These are phyloP conservation scores for Coccomyxa subellipsoidea DNA, from an alignment of 163 green algal species.

Conservation along the genomic window DNA sequence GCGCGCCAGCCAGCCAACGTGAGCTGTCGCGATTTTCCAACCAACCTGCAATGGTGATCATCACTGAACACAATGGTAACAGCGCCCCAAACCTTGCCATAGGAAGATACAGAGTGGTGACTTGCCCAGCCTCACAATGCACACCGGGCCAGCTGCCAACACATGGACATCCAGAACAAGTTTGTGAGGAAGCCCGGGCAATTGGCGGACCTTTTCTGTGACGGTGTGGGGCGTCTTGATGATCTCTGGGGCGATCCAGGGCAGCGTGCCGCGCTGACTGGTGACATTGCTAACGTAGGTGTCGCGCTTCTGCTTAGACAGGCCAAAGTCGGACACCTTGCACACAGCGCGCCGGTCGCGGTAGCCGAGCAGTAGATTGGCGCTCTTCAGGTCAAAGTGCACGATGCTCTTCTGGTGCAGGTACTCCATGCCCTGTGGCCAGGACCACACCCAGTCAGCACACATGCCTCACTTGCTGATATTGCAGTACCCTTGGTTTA, in stretches of 20 bases:
- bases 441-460: too few species aligned
- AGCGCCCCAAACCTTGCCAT: too few species aligned
- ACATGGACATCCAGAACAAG: neutral
- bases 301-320: constrained; percentile 58
- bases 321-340: constrained; percentile 77
- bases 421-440: constrained; percentile 79
- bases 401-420: constrained; percentile 74
- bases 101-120: too few species aligned
- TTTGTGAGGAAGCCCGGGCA: too few species aligned
- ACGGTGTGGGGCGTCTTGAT: constrained; percentile 63
- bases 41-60: too few species aligned
- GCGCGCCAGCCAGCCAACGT: neutral
- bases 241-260: constrained; percentile 82
- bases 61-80: too few species aligned
- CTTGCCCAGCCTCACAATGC: too few species aligned
- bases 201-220: constrained; percentile 40
- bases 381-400: constrained; percentile 80
- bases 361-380: constrained; percentile 73
- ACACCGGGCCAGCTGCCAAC: too few species aligned
- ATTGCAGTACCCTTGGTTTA: neutral
- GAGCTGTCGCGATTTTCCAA: neutral
- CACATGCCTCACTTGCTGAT: too few species aligned
- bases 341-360: constrained; percentile 64
- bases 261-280: constrained; percentile 68
- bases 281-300: constrained; percentile 54